phyloP scores from a whole-genome alignment of 2,329 filamentous ascomycete genomes.

The Trichoderma sp. region DNA sequence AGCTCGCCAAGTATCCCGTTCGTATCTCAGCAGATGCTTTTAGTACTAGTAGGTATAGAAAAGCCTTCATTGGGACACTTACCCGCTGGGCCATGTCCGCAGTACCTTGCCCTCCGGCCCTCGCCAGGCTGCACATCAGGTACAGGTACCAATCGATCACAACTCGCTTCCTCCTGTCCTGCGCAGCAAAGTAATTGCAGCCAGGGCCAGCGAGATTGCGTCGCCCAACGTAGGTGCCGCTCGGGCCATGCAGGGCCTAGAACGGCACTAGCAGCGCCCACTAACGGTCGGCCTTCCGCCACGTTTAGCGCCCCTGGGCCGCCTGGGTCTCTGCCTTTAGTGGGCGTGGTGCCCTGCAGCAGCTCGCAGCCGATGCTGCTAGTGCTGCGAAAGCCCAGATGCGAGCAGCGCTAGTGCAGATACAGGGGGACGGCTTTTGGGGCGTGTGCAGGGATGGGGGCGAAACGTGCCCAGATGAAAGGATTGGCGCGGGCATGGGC shows the following conservation, averaged over 20 bases:
- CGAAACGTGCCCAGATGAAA: constrained; percentile 1
- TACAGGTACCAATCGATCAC: background rate
- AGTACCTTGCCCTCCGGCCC: no score
- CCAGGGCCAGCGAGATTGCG: constrained; percentile 19
- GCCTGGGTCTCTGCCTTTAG: background rate
- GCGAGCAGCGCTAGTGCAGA: background rate
- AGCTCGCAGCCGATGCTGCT: background rate
- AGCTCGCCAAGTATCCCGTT: background rate
- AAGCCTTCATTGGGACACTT: no score
- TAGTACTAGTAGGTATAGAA: no score
- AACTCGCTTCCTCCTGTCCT: background rate
- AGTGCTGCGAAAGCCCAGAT: background rate
- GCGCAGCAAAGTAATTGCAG: background rate
- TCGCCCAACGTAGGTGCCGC: constrained; percentile 1
- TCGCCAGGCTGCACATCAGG: background rate
- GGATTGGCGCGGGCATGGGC: background rate
- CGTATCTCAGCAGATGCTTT: background rate
- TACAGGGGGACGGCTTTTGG: background rate
- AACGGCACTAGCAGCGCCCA: constrained; percentile 13
- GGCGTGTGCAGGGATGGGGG: background rate
- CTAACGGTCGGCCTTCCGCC: constrained; percentile 7
- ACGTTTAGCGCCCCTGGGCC: background rate
- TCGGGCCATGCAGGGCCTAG: constrained; percentile 21
- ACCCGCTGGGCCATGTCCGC: background rate
- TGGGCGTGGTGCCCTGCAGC: background rate